Evolutionary conservation across 1,284 basidiomycete species (phyloP).

Genomic region (Ustilago esculenta): DNA sequence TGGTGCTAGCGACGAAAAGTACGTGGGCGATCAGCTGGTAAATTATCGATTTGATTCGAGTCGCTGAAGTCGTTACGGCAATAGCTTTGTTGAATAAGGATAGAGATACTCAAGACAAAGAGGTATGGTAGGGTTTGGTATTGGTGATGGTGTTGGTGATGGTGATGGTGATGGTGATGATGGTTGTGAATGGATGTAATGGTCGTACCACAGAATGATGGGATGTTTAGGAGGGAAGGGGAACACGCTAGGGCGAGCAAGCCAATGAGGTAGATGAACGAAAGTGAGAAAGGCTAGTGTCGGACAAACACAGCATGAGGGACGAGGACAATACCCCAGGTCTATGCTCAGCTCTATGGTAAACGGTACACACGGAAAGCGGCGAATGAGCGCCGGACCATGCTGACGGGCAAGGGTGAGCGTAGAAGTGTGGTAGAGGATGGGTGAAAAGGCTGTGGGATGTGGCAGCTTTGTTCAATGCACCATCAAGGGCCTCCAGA

Average conservation of each 20-base stretch:
- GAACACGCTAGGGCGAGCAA: too few relatives aligned
- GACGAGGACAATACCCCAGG: conserved; percentile 7
- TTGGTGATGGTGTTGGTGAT: neutral
- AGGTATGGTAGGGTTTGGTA: too few relatives aligned
- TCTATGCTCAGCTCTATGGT: conserved; percentile 4
- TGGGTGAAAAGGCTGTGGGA: conserved; percentile 7
- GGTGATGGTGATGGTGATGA: neutral
- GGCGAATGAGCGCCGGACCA: conserved; percentile 5
- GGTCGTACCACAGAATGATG: conserved; percentile 1
- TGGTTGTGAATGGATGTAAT: neutral
- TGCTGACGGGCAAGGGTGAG: conserved; percentile 1
- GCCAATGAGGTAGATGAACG: neutral
- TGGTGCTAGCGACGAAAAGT: conserved; percentile 1
- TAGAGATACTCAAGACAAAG: too few relatives aligned
- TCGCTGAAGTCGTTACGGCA: neutral
- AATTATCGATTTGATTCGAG: neutral
- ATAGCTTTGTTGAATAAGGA: neutral
- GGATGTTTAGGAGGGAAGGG: conserved; percentile 1
- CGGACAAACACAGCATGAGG: neutral
- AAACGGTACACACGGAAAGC: conserved; percentile 20
- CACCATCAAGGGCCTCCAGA: conserved; percentile 13
- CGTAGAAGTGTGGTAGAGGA: conserved; percentile 9
- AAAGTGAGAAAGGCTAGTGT: conserved; percentile 1
- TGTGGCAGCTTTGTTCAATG: conserved; percentile 7
- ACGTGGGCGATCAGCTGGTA: neutral